Conservation (phyloP, 1,284 basidiomycete species). For the Leccinum subrobustum region DNA sequence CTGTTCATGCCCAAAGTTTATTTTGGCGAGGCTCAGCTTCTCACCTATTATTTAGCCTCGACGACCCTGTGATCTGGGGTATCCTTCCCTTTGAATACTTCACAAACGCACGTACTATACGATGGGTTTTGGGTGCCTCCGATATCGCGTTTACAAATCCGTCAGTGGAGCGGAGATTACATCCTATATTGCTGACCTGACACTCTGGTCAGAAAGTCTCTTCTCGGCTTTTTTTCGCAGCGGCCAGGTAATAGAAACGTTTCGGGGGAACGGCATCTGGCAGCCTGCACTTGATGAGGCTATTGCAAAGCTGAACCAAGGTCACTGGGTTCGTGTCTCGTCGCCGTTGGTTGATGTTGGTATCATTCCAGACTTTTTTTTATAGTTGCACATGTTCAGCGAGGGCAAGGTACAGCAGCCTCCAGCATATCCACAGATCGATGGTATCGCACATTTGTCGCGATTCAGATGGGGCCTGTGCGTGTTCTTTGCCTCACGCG, state of each 20-base stretch:
- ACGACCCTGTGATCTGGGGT: conserved; percentile 84
- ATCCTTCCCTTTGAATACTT: conserved; percentile 68
- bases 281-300: conserved; percentile 86
- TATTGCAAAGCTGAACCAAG: conserved; percentile 75
- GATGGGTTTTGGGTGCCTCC: conserved; percentile 89
- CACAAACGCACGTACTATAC: conserved; percentile 56
- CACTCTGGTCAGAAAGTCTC: conserved; percentile 51
- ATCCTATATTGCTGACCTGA: conserved; percentile 8
- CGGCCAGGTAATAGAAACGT: conserved; percentile 93
- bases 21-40: conserved; percentile 5
- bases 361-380: conserved; percentile 5
- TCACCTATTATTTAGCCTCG: conserved; percentile 46
- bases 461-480: conserved; percentile 98
- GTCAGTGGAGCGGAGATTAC: conserved; percentile 41
- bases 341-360: neutral
- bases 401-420: conserved; percentile 92
- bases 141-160: conserved; percentile 97
- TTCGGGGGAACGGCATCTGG: conserved; percentile 87
- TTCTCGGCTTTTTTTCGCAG: conserved; percentile 83
- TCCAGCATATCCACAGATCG: conserved; percentile 45
- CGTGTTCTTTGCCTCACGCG: conserved; percentile 38
- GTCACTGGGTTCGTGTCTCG: conserved; percentile 70
- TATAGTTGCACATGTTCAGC: conserved; percentile 88
- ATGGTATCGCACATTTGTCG: conserved; percentile 50
- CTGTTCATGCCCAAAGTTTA: conserved; percentile 25